phyloP scores from a whole-genome alignment of 1,284 basidiomycete species.

The Wallemia mellicola region DNA sequence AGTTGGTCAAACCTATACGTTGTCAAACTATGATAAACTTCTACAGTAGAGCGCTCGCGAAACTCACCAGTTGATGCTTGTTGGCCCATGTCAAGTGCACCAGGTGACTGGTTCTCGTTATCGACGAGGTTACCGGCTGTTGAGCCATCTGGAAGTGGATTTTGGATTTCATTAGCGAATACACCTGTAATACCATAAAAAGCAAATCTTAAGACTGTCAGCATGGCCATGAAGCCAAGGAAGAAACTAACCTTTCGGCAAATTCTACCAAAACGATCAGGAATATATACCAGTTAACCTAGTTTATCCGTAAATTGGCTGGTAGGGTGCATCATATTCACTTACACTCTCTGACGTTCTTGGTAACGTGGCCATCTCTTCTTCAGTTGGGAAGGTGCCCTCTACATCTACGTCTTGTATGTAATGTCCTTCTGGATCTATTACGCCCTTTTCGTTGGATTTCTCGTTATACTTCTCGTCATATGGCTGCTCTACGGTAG shows the following conservation, averaged over 20 bases:
- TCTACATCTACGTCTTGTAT: constrained; percentile 1
- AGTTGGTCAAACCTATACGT: constrained; percentile 6
- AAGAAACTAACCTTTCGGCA: constrained; percentile 4
- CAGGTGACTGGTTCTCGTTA: constrained; percentile 5
- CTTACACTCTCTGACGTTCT: not conserved
- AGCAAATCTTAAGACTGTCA: not conserved
- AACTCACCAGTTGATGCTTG: constrained; percentile 8
- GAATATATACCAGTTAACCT: constrained; percentile 11
- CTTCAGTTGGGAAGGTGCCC: constrained; percentile 2
- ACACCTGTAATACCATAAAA: constrained; percentile 4
- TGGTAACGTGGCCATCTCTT: not conserved
- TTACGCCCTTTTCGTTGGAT: not conserved
- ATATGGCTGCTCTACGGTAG: not conserved
- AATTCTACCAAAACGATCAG: constrained; percentile 13
- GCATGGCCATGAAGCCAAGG: not conserved
- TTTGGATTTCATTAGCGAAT: constrained; percentile 13
- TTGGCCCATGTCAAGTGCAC: constrained; percentile 11
- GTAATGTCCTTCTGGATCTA: not conserved
- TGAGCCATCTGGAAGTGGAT: constrained; percentile 8
- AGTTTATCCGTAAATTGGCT: constrained; percentile 11
- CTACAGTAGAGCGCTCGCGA: too few species aligned
- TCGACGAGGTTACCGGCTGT: constrained; percentile 8
- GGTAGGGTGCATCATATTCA: not conserved
- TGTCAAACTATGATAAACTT: too few species aligned
- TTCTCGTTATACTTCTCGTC: not conserved